Conservation (phyloP, 129 eudicot genomes). For the Tagetes erecta region DNA sequence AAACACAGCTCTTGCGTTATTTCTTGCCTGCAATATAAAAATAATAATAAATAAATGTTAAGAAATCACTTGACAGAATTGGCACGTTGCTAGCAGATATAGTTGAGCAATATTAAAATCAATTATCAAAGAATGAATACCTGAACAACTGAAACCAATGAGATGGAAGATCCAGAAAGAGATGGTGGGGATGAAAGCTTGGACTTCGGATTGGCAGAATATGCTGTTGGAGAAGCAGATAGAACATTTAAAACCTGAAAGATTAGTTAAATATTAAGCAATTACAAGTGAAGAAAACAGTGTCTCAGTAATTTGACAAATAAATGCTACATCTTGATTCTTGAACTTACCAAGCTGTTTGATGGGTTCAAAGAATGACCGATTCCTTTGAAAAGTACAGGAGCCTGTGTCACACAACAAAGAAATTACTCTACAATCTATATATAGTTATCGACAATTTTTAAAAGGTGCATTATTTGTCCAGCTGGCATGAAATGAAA, state of each 20-base stretch:
- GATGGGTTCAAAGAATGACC: slow-evolving; percentile 76
- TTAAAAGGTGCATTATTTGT: not conserved
- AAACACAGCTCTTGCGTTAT: slow-evolving; percentile 77
- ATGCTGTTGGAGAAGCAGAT: slow-evolving; percentile 83
- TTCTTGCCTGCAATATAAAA: slow-evolving; percentile 70
- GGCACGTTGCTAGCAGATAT: not conserved
- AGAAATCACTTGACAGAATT: not conserved
- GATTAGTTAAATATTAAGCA: not conserved
- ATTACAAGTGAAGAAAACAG: not conserved
- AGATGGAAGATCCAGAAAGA: slow-evolving; percentile 70
- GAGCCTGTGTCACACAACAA: slow-evolving; percentile 55
- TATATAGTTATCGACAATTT: not conserved
- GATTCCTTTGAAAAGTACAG: slow-evolving; percentile 73
- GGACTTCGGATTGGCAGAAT: slow-evolving; percentile 76
- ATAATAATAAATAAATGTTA: not conserved
- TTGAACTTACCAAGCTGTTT: slow-evolving; percentile 58
- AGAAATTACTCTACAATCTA: slow-evolving; percentile 9
- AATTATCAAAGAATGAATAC: slow-evolving; percentile 18
- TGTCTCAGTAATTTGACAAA: slow-evolving; percentile 29
- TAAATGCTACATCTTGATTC: slow-evolving; percentile 9
- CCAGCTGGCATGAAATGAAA: not conserved
- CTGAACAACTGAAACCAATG: slow-evolving; percentile 92
- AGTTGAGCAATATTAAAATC: not conserved
- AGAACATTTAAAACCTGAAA: slow-evolving; percentile 76
- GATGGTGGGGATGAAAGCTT: slow-evolving; percentile 74